Percentiles rank a stretch among this genome's conserved stretches.
Conservation (phyloP, 2,329 filamentous ascomycete genomes). For the Fusarium cyanostomum region DNA sequence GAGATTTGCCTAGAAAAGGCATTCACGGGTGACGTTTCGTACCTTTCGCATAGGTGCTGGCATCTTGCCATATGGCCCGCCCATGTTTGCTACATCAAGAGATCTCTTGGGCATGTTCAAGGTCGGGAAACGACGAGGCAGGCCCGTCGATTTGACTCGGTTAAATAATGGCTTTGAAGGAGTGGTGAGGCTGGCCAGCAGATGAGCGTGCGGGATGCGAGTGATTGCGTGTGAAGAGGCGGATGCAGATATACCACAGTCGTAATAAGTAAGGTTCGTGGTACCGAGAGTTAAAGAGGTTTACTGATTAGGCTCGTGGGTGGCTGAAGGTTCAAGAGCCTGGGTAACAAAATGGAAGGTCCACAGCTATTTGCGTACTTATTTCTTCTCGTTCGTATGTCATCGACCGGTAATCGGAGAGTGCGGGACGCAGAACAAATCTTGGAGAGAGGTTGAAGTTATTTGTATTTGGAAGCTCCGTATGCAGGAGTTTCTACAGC, state of each 20-base stretch:
- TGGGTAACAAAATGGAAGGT: background rate
- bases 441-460: background rate
- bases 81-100: constrained; percentile 42
- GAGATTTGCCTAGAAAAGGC: no score
- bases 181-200: background rate
- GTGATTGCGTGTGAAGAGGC: no score
- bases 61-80: constrained; percentile 43
- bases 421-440: background rate
- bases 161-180: no score
- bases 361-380: background rate
- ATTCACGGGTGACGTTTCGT: constrained; percentile 7
- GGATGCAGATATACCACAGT: background rate
- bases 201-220: no score
- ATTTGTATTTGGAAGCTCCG: no score
- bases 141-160: background rate
- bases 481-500: background rate
- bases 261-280: background rate
- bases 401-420: background rate
- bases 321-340: background rate
- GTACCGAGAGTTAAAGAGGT: background rate
- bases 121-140: background rate
- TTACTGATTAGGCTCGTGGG: background rate
- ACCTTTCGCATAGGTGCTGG: constrained; percentile 45
- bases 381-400: background rate
- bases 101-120: constrained; percentile 53